Percentiles rank a stretch among this genome's conserved stretches.
Evolutionary conservation across 73 alveolate genomes (phyloP).

Genomic region (Tetrahymena malaccensis): DNA sequence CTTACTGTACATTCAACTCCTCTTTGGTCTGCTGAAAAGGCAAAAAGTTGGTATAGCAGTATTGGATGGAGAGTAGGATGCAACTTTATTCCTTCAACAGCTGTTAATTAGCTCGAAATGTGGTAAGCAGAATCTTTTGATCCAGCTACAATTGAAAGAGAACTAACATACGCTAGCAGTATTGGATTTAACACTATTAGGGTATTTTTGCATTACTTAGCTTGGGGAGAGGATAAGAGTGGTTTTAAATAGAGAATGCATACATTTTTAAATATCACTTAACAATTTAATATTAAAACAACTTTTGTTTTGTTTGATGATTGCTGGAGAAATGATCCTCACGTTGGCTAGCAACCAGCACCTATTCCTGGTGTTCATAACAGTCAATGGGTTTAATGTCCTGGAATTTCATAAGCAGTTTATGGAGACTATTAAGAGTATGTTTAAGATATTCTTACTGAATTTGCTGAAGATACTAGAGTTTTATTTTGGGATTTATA

Average conservation of each 20-base stretch:
- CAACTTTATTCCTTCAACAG: slow-evolving; percentile 44
- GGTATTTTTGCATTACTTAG: slow-evolving; percentile 34
- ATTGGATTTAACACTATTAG: slow-evolving; percentile 26
- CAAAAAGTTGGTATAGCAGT: slow-evolving; percentile 1
- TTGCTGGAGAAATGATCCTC: slow-evolving; percentile 38
- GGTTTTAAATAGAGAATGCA: slow-evolving; percentile 18
- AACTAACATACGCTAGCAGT: slow-evolving; percentile 13
- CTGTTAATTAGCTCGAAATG: slow-evolving; percentile 36
- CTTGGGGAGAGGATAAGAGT: slow-evolving; percentile 24
- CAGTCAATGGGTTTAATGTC: slow-evolving; percentile 33
- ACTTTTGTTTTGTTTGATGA: slow-evolving; percentile 40
- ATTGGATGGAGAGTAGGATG: slow-evolving; percentile 45
- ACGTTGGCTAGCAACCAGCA: slow-evolving; percentile 24
- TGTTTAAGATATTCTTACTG: slow-evolving; percentile 8
- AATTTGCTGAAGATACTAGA: slow-evolving; percentile 7
- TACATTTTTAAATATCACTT: slow-evolving; percentile 19
- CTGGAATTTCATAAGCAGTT: slow-evolving; percentile 11
- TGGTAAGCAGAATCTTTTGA: slow-evolving; percentile 44
- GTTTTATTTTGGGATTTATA: slow-evolving; percentile 32
- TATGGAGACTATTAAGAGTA: slow-evolving; percentile 1
- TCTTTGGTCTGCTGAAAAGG: slow-evolving; percentile 32
- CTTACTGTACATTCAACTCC: background rate
- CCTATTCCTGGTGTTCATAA: slow-evolving; percentile 39
- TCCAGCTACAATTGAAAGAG: slow-evolving; percentile 15
- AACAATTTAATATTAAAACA: background rate